These are phyloP conservation scores for Jimgerdemannia flammicorona DNA, from an alignment of 192 early-diverging fungal genomes.

Conservation along the genomic window DNA sequence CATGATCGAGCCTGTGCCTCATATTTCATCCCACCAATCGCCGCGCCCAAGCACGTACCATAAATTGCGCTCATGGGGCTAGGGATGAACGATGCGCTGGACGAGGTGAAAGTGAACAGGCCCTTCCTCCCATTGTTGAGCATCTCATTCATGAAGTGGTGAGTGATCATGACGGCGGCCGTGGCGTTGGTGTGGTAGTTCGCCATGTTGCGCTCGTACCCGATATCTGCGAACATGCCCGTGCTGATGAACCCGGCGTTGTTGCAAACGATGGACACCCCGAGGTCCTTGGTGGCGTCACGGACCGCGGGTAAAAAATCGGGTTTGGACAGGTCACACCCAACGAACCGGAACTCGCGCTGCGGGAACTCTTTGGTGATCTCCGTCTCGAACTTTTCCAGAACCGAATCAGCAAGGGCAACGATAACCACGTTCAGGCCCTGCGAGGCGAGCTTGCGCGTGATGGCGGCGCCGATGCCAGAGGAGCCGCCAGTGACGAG, in stretches of 20 bases:
- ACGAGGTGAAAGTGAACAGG: slow-evolving; percentile 52
- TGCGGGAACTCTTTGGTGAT: slow-evolving; percentile 38
- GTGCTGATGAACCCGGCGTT: slow-evolving; percentile 58
- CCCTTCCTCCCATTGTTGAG: slow-evolving; percentile 26
- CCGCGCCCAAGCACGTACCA: slow-evolving; percentile 11
- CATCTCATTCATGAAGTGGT: slow-evolving; percentile 48
- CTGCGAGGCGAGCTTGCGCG: slow-evolving; percentile 44
- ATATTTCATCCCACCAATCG: background rate
- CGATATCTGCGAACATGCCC: slow-evolving; percentile 43
- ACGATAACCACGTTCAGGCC: slow-evolving; percentile 54
- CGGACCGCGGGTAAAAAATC: slow-evolving; percentile 41
- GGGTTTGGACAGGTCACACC: slow-evolving; percentile 42
- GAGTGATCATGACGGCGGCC: slow-evolving; percentile 38
- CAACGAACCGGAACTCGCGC: slow-evolving; percentile 43
- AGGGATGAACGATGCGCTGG: slow-evolving; percentile 48
- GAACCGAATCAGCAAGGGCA: slow-evolving; percentile 43
- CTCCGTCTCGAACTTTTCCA: slow-evolving; percentile 24
- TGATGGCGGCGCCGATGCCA: slow-evolving; percentile 55
- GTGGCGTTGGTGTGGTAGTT: slow-evolving; percentile 56
- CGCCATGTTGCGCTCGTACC: slow-evolving; percentile 34
- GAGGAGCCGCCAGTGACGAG: slow-evolving; percentile 56
- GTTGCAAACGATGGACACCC: slow-evolving; percentile 55
- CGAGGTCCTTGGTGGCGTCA: slow-evolving; percentile 39
- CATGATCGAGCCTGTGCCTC: too few species aligned
- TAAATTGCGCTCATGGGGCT: slow-evolving; percentile 48